phyloP scores from a whole-genome alignment of 441 rosid genomes.

The Omphalea diandra region DNA sequence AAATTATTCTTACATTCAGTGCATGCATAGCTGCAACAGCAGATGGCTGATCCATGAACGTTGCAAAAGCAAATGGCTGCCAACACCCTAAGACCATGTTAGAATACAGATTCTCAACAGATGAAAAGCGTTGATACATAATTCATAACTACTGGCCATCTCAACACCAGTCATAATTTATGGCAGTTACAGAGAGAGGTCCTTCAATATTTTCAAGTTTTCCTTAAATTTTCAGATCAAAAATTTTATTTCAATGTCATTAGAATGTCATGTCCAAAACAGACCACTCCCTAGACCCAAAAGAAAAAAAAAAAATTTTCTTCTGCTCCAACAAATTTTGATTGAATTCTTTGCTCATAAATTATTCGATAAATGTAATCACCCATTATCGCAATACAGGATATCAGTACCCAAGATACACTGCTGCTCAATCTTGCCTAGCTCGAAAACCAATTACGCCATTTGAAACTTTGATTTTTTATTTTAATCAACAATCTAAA shows the following conservation, averaged over 20 bases:
- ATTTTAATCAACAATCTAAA: neutral
- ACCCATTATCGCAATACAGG: no score
- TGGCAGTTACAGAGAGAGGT: neutral
- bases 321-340: no score
- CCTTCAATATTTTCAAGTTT: no score
- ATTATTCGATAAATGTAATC: no score
- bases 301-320: no score
- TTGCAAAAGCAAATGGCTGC: conserved; percentile 74
- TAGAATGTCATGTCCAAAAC: no score
- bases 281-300: no score
- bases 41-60: conserved; percentile 58
- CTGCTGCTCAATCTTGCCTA: no score
- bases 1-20: conserved; percentile 48
- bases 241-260: neutral
- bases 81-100: conserved; percentile 12
- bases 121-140: neutral
- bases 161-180: neutral
- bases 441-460: neutral
- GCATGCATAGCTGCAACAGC: conserved; percentile 61
- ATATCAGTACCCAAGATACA: no score
- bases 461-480: neutral
- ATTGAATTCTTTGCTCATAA: no score
- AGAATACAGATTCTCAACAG: conserved; percentile 8
- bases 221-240: neutral
- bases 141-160: neutral